phyloP scores from a whole-genome alignment of 768 basidiomycete species.

The Mycena venus region DNA sequence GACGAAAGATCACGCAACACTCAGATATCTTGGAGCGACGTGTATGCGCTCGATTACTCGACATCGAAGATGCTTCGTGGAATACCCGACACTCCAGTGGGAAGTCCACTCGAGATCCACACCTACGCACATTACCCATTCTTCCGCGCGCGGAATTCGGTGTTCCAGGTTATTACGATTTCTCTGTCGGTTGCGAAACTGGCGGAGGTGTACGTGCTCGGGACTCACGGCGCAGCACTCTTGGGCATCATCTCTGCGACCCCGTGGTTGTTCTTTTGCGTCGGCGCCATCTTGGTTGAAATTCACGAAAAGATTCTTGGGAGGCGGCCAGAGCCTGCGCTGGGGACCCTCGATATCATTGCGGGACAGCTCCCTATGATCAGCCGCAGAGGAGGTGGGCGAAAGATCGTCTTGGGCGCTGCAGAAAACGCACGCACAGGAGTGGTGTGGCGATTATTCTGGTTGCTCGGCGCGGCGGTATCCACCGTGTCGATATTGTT shows the following conservation, averaged over 20 bases:
- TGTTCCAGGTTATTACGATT: slow-evolving; percentile 2
- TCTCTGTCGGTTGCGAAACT: slow-evolving; percentile 35
- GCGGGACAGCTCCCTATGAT: slow-evolving; percentile 38
- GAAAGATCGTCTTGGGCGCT: slow-evolving; percentile 40
- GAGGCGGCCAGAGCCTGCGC: slow-evolving; percentile 2
- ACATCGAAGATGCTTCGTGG: slow-evolving; percentile 33
- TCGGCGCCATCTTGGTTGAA: slow-evolving; percentile 27
- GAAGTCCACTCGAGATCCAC: slow-evolving; percentile 28
- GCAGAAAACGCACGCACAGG: slow-evolving; percentile 27
- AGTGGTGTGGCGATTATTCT: slow-evolving; percentile 36
- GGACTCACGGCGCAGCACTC: slow-evolving; percentile 12
- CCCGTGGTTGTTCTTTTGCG: slow-evolving; percentile 39
- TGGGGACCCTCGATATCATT: slow-evolving; percentile 35
- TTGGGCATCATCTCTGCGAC: slow-evolving; percentile 27
- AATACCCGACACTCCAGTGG: slow-evolving; percentile 32
- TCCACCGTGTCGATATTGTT: slow-evolving; percentile 33
- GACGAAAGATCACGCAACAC: not conserved
- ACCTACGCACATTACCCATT: slow-evolving; percentile 31
- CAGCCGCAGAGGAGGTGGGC: slow-evolving; percentile 32
- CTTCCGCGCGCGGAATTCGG: slow-evolving; percentile 18
- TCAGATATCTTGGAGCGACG: slow-evolving; percentile 29
- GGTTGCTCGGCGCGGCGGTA: slow-evolving; percentile 39
- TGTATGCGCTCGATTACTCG: slow-evolving; percentile 41
- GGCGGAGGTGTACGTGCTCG: slow-evolving; percentile 35
- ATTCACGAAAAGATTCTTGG: slow-evolving; percentile 9